Conservation (phyloP, 805 yeast genomes). For the Blastobotrys chiropterorum region DNA sequence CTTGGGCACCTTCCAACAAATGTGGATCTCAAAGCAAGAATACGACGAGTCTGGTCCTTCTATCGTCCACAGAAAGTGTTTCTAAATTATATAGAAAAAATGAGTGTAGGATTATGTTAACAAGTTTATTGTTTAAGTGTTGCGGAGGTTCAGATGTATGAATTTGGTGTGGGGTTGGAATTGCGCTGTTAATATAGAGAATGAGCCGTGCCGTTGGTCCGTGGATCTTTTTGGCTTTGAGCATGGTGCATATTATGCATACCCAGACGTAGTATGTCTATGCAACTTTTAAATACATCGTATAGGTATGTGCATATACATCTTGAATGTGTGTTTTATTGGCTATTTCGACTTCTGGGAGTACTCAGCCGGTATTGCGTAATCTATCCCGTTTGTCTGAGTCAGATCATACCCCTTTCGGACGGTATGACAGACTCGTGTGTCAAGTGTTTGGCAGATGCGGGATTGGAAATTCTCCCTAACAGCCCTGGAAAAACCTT, state of each 20-base stretch:
- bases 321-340: too few relatives aligned
- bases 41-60: conserved; percentile 99
- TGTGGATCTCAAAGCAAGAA: conserved; percentile 99
- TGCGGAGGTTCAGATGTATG: not conserved
- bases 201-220: too few relatives aligned
- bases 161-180: too few relatives aligned
- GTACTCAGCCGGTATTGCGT: not conserved
- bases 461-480: not conserved
- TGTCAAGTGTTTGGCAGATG: not conserved
- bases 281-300: too few relatives aligned
- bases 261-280: too few relatives aligned
- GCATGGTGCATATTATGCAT: too few relatives aligned
- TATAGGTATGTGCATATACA: too few relatives aligned
- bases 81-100: conserved; percentile 40
- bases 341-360: not conserved
- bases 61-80: conserved; percentile 94
- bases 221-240: too few relatives aligned
- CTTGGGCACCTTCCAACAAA: conserved; percentile 98
- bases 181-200: too few relatives aligned
- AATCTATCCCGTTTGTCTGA: not conserved
- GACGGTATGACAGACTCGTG: not conserved
- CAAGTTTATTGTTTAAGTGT: not conserved
- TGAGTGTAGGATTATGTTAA: not conserved
- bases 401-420: not conserved
- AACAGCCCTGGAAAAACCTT: not conserved